These are phyloP conservation scores for Malus hybrid DNA, from an alignment of 331 rosid species.

Conservation along the genomic window DNA sequence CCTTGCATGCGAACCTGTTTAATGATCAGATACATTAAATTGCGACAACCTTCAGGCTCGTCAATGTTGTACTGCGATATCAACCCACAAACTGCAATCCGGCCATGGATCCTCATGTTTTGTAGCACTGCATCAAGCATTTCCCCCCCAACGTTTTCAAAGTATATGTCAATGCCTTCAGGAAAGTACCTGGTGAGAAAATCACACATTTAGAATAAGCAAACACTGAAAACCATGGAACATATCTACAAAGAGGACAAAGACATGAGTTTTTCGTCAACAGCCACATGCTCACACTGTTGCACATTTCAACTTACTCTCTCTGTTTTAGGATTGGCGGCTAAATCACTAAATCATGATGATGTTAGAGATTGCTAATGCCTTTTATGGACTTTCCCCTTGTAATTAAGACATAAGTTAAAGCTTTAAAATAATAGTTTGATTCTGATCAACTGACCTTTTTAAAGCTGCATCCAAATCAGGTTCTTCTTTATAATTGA, in stretches of 20 bases:
- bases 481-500: conserved; percentile 21
- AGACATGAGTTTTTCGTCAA: background rate
- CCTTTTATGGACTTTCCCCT: background rate
- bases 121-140: conserved; percentile 23
- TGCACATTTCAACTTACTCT: background rate
- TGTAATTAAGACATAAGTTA: background rate
- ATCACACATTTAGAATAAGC: background rate
- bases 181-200: conserved; percentile 11
- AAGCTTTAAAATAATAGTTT: background rate
- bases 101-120: conserved; percentile 13
- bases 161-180: conserved; percentile 21
- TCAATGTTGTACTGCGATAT: conserved; percentile 26
- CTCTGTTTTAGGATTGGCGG: background rate
- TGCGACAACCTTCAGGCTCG: conserved; percentile 12
- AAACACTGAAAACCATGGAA: background rate
- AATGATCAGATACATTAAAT: background rate
- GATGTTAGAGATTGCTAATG: background rate
- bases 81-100: conserved; percentile 25
- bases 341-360: background rate
- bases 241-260: no score
- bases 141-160: conserved; percentile 27
- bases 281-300: background rate
- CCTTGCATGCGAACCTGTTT: conserved; percentile 6
- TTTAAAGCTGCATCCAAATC: conserved; percentile 14
- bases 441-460: conserved; percentile 1